These are phyloP conservation scores for Neonectria neomacrospora DNA, from an alignment of 2,329 filamentous ascomycete species.

Conservation along the genomic window DNA sequence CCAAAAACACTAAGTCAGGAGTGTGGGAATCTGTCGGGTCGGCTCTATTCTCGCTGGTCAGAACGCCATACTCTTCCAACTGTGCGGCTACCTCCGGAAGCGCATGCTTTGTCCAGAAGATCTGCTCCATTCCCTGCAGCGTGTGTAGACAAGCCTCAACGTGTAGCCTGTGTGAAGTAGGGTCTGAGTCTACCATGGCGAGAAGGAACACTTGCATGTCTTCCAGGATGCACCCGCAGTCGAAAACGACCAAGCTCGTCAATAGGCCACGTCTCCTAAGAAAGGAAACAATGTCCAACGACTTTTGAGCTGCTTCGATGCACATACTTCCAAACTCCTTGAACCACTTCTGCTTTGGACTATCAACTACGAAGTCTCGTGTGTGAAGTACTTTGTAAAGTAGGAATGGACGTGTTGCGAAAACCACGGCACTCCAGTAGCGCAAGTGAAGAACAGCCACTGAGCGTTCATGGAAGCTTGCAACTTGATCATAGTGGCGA, in stretches of 20 bases:
- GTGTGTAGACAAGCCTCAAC: constrained; percentile 15
- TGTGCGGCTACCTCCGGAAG: constrained; percentile 22
- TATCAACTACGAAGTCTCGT: neutral
- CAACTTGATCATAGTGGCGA: constrained; percentile 1
- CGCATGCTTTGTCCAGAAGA: constrained; percentile 23
- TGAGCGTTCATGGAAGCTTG: constrained; percentile 20
- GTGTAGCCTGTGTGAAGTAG: constrained; percentile 1
- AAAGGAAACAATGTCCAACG: constrained; percentile 16
- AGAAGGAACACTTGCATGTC: constrained; percentile 27
- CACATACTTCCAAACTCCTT: constrained; percentile 13
- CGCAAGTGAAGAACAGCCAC: constrained; percentile 21
- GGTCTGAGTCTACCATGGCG: neutral
- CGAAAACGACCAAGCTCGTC: constrained; percentile 15
- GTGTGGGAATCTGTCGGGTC: neutral
- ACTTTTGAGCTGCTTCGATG: constrained; percentile 17
- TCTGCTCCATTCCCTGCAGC: constrained; percentile 23
- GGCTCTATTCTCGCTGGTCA: constrained; percentile 11
- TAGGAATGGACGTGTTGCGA: constrained; percentile 19
- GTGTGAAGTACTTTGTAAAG: constrained; percentile 16
- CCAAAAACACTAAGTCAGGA: constrained; percentile 11
- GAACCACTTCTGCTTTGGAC: constrained; percentile 16
- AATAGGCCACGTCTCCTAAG: constrained; percentile 4
- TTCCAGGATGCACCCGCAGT: constrained; percentile 20
- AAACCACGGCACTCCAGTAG: constrained; percentile 26
- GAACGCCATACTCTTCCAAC: constrained; percentile 19